phyloP scores from a whole-genome alignment of 176 grass and related monocot species.

The Aechmea fasciata region DNA sequence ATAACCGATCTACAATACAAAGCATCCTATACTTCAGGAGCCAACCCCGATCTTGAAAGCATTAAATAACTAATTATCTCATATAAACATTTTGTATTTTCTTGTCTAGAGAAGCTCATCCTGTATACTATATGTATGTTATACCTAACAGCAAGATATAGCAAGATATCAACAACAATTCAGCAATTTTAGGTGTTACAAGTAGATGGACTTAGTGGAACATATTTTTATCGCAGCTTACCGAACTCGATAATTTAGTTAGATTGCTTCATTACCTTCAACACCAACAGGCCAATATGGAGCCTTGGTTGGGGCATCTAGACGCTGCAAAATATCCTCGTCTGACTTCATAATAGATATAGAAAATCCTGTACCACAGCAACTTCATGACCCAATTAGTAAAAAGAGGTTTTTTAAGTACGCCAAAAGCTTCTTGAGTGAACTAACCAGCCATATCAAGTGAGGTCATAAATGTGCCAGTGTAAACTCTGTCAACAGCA shows the following conservation, averaged over 20 bases:
- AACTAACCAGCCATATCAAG: constrained; percentile 97
- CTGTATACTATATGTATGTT: no score
- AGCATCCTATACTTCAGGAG: no score
- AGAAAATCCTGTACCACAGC: constrained; percentile 62
- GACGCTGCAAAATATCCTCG: constrained; percentile 57
- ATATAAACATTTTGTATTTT: no score
- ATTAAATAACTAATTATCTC: no score
- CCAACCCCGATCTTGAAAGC: no score
- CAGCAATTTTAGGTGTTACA: no score
- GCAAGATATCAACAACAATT: no score
- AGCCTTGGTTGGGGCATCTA: constrained; percentile 92
- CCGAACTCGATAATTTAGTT: neutral
- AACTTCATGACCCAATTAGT: neutral
- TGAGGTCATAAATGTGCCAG: constrained; percentile 90
- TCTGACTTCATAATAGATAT: constrained; percentile 90
- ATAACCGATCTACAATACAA: no score
- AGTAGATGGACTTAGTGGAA: no score
- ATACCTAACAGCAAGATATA: no score
- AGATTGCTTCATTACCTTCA: constrained; percentile 49
- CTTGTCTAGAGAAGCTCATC: no score
- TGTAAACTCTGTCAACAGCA: constrained; percentile 97
- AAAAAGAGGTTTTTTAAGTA: neutral
- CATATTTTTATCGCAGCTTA: no score
- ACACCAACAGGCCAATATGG: constrained; percentile 89
- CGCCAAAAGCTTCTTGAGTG: constrained; percentile 6